These are phyloP conservation scores for Mycena latifolia DNA, from an alignment of 768 basidiomycete genomes.

Conservation along the genomic window DNA sequence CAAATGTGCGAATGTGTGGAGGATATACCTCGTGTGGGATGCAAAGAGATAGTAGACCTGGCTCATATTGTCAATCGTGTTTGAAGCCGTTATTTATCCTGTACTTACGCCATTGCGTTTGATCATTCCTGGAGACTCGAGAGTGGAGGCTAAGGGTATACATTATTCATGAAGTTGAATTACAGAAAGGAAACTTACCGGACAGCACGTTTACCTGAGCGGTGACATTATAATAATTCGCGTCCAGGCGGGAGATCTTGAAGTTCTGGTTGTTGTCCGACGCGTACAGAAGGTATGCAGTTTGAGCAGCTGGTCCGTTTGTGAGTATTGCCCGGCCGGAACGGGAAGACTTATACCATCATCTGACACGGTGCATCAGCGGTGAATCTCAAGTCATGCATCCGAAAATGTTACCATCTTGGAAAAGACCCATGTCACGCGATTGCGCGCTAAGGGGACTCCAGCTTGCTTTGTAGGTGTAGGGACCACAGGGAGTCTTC, in stretches of 20 bases:
- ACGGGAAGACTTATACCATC: conserved; percentile 46
- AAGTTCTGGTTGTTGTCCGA: conserved; percentile 79
- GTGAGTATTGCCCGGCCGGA: not conserved
- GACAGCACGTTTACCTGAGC: conserved; percentile 58
- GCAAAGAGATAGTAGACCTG: conserved; percentile 65
- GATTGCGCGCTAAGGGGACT: conserved; percentile 71
- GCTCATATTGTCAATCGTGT: not conserved
- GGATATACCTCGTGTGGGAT: conserved; percentile 58
- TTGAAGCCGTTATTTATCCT: not conserved
- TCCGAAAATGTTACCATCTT: conserved; percentile 54
- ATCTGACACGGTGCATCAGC: conserved; percentile 43
- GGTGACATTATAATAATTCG: conserved; percentile 70
- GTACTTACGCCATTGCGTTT: conserved; percentile 63
- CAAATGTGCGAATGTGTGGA: not conserved
- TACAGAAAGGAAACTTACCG: conserved; percentile 47
- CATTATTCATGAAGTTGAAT: not conserved
- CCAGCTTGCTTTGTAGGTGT: conserved; percentile 66
- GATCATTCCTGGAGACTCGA: conserved; percentile 73
- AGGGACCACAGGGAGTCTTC: conserved; percentile 71
- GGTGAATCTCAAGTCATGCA: not conserved
- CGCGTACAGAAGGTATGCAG: conserved; percentile 71
- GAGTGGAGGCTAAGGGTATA: conserved; percentile 56
- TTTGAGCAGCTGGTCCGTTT: conserved; percentile 51
- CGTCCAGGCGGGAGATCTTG: conserved; percentile 69
- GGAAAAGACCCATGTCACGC: conserved; percentile 69